phyloP scores from a whole-genome alignment of 1,139 yeast species.

The Saccharomyces hybrid region DNA sequence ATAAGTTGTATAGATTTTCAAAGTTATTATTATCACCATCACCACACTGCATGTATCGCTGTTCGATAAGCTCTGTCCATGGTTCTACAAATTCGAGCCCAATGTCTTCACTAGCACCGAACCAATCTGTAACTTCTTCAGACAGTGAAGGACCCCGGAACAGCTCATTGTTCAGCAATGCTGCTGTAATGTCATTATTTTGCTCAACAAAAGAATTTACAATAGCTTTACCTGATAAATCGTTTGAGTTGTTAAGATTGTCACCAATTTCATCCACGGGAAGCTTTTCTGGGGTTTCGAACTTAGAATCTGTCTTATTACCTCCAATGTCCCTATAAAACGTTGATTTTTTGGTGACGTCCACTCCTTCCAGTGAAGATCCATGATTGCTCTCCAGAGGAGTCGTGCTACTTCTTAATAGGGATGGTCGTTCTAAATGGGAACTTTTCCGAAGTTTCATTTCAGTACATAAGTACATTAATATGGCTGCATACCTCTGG shows the following conservation, averaged over 20 bases:
- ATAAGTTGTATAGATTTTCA: conserved; percentile 8
- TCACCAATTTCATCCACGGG: not conserved
- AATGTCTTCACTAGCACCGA: conserved; percentile 52
- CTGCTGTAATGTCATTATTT: not conserved
- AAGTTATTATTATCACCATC: conserved; percentile 7
- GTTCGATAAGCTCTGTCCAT: conserved; percentile 81
- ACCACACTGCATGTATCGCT: conserved; percentile 28
- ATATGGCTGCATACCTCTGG: conserved; percentile 70
- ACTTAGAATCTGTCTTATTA: not conserved
- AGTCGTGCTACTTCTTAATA: not conserved
- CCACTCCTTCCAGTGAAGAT: not conserved
- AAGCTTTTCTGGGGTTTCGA: not conserved
- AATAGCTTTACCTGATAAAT: not conserved
- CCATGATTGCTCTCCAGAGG: not conserved
- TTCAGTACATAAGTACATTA: conserved; percentile 72
- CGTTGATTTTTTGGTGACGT: not conserved
- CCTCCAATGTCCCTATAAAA: not conserved
- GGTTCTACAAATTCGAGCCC: conserved; percentile 87
- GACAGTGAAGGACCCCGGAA: conserved; percentile 8
- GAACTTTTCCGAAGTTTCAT: conserved; percentile 40
- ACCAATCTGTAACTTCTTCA: conserved; percentile 60
- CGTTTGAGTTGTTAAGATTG: not conserved
- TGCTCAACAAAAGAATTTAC: not conserved
- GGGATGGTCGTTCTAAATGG: not conserved
- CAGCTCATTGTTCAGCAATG: not conserved